Conservation (phyloP, 1,139 yeast genomes). For the Sugiyamaella xylanicola region DNA sequence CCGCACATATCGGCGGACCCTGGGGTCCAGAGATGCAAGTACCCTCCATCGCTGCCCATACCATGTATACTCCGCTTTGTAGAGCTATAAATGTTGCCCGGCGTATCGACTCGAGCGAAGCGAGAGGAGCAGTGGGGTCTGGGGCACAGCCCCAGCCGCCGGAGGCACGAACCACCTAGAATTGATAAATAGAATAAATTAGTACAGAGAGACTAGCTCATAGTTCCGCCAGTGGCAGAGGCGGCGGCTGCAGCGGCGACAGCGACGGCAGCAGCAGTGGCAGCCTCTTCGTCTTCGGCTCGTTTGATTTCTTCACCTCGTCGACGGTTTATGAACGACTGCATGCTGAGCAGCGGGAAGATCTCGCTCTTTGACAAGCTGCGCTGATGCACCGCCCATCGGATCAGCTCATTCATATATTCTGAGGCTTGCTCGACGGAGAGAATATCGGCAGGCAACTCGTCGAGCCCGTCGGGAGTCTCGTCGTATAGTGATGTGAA, state of each 20-base stretch:
- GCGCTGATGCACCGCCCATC: slow-evolving; percentile 21
- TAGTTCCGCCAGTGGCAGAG: background rate
- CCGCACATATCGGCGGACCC: slow-evolving; percentile 2
- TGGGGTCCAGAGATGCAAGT: background rate
- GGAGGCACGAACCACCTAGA: background rate
- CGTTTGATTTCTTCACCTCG: slow-evolving; percentile 12
- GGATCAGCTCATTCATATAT: slow-evolving; percentile 17
- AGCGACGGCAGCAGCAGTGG: slow-evolving; percentile 12
- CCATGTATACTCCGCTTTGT: no score
- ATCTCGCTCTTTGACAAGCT: slow-evolving; percentile 17
- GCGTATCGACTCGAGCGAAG: background rate
- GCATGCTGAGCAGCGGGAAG: slow-evolving; percentile 17
- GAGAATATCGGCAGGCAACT: slow-evolving; percentile 11
- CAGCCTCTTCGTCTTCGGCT: slow-evolving; percentile 12
- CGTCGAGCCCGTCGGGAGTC: background rate
- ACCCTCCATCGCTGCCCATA: background rate
- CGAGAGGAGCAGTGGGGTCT: background rate
- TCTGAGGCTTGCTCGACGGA: slow-evolving; percentile 17
- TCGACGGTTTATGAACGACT: slow-evolving; percentile 14
- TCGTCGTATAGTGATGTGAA: slow-evolving; percentile 11
- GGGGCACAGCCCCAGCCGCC: background rate
- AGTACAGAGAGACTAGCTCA: background rate
- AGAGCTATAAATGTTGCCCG: no score
- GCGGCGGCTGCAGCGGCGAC: slow-evolving; percentile 9
- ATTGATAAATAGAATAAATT: background rate